Percentiles rank a stretch among this genome's conserved stretches.
Evolutionary conservation across 2,329 filamentous ascomycete genomes (phyloP).

Genomic region (Sclerotinia trifoliorum): DNA sequence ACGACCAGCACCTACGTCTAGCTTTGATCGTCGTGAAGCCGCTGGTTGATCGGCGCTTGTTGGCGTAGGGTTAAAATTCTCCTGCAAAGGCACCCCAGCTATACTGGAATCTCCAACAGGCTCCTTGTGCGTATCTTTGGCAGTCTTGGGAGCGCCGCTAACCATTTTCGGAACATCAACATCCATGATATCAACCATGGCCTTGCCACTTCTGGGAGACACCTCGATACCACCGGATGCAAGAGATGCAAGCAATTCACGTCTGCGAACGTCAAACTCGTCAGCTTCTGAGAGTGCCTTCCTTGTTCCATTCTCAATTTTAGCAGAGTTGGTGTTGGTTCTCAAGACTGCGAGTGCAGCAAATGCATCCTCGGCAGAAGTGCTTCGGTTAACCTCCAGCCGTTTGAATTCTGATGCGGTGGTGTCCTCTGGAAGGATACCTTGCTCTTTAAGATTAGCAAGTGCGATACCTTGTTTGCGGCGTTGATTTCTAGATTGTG

Average conservation of each 20-base stretch:
- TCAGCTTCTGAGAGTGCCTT: constrained; percentile 30
- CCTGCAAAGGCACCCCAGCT: background rate
- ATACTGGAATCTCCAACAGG: background rate
- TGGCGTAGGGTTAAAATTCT: background rate
- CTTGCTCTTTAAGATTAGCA: constrained; percentile 52
- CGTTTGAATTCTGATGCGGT: constrained; percentile 49
- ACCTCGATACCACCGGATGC: constrained; percentile 54
- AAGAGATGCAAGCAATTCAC: constrained; percentile 52
- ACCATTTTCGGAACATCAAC: background rate
- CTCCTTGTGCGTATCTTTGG: background rate
- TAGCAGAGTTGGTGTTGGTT: constrained; percentile 17
- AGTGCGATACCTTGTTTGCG: constrained; percentile 51
- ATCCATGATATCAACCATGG: background rate
- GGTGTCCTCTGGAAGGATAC: constrained; percentile 51
- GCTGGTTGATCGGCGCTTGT: background rate
- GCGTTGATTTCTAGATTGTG: constrained; percentile 55
- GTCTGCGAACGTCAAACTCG: constrained; percentile 51
- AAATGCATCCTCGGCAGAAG: constrained; percentile 31
- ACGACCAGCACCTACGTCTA: constrained; percentile 61
- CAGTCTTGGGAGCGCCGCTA: background rate
- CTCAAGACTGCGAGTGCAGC: constrained; percentile 31
- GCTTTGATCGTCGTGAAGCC: constrained; percentile 31
- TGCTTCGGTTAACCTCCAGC: constrained; percentile 38
- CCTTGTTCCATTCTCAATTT: constrained; percentile 7
- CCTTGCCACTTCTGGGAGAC: constrained; percentile 4